Percentiles rank a stretch among this genome's conserved stretches.
phyloP scores from a whole-genome alignment of 2,329 filamentous ascomycete genomes.

The Didymella sp. region DNA sequence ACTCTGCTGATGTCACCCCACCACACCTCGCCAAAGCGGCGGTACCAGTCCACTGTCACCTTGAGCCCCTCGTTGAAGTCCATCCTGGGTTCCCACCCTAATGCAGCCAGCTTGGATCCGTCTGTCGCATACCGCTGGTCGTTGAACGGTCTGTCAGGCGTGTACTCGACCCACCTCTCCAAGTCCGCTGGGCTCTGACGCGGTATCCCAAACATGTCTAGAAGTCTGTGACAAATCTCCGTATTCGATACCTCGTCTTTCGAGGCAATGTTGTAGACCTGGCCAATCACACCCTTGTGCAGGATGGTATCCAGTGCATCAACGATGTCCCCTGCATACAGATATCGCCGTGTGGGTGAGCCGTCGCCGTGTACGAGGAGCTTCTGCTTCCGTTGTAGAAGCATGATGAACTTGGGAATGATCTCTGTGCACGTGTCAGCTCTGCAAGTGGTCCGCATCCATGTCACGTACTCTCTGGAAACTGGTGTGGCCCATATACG shows the following conservation, averaged over 20 bases:
- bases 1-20: constrained; percentile 52
- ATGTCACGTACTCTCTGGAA: constrained; percentile 73
- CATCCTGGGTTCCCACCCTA: constrained; percentile 49
- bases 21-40: constrained; percentile 49
- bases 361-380: constrained; percentile 80
- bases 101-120: constrained; percentile 46
- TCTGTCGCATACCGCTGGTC: constrained; percentile 51
- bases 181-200: constrained; percentile 55
- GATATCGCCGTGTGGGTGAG: constrained; percentile 74
- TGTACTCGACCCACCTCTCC: constrained; percentile 73
- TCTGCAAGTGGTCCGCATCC: no score
- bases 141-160: constrained; percentile 73
- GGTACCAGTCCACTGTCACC: constrained; percentile 51
- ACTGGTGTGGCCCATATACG: constrained; percentile 84
- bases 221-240: constrained; percentile 69
- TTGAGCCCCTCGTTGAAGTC: constrained; percentile 47
- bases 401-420: constrained; percentile 80
- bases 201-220: constrained; percentile 66
- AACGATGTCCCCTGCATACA: constrained; percentile 79
- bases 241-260: constrained; percentile 79
- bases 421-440: constrained; percentile 65
- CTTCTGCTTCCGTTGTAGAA: constrained; percentile 70
- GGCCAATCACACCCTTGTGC: constrained; percentile 75
- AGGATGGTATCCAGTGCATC: constrained; percentile 86
- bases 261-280: constrained; percentile 84